A percentile compares a stretch with the other conserved stretches of the same genome.
Conservation (phyloP, 768 basidiomycete species). For the Leccinum ochraceum region DNA sequence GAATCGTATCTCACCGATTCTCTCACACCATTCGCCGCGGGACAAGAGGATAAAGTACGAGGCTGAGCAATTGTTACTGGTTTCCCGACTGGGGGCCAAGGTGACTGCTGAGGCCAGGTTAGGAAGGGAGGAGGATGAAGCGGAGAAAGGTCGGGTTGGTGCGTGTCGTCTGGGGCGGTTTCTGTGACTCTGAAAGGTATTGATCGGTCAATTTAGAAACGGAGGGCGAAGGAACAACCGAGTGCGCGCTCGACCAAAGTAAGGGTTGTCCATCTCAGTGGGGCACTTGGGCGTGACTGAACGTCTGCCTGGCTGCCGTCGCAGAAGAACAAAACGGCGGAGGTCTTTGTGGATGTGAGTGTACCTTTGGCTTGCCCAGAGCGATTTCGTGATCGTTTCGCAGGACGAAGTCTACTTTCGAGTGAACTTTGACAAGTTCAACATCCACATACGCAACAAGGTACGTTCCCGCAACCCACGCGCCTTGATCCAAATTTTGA, state of each 20-base stretch:
- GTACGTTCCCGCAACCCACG: constrained; percentile 41
- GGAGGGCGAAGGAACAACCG: constrained; percentile 49
- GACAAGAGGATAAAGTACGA: constrained; percentile 84
- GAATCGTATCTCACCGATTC: constrained; percentile 66
- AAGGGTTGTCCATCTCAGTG: constrained; percentile 24
- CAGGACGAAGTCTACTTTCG: constrained; percentile 79
- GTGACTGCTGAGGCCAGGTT: constrained; percentile 63
- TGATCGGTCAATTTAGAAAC: constrained; percentile 52
- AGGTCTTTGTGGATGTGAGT: constrained; percentile 71
- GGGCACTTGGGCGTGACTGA: constrained; percentile 5
- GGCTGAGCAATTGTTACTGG: constrained; percentile 67
- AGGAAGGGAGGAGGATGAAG: constrained; percentile 70
- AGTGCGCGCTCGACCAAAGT: constrained; percentile 58
- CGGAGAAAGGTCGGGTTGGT: constrained; percentile 69
- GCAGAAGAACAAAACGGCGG: constrained; percentile 49
- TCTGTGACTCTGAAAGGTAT: constrained; percentile 2
- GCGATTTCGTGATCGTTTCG: constrained; percentile 3
- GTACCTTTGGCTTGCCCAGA: not conserved
- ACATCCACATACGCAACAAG: constrained; percentile 83
- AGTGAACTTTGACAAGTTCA: constrained; percentile 83
- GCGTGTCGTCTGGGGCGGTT: constrained; percentile 27
- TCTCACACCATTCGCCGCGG: constrained; percentile 77
- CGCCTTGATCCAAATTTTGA: constrained; percentile 9
- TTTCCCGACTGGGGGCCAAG: constrained; percentile 76
- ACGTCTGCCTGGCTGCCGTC: constrained; percentile 24